Evolutionary conservation across 2,329 filamentous ascomycete species (phyloP), one percentile per base, ranked within the genome.

Genomic region (Truncatella angustata): DNA sequence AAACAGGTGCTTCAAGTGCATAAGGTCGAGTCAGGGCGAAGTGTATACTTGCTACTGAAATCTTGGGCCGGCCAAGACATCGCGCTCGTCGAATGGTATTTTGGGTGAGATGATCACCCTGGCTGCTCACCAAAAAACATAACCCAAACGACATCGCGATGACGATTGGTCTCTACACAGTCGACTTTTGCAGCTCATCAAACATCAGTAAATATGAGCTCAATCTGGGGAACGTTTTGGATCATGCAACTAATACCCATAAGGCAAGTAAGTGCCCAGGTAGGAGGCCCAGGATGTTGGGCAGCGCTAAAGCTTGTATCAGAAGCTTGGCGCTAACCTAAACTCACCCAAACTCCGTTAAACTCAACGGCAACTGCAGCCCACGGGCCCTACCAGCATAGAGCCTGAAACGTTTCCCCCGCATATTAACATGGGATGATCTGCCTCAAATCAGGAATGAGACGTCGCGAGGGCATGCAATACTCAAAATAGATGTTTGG

Each of bases 401-500:
- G 7, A 32, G 45, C 21, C 37, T 49, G 45, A 49, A 49, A 49
- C 34, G 16, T 21, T 14, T 24, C 14, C 30, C 28, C 45, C 34
- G n/a, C 24, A 36, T n/a, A 11, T 49, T 6, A 14, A n/a, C 21
- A 24, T 32, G 30, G 28, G 45, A 37, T 49, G 20, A 36, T 37
- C 20, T 43, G 40, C 40, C 21, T 43, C 40, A 43, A 23, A 26
- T 43, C 40, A 28, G 28, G 23, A 24, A 16, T 50, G 47, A 50
- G 47, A 50, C 47, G 47, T 50, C 47, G 35, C 47, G 14, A 50
- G 30, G 44, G 28, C 44, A 24, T 43, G n/a, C 11, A 21, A 24
- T 12, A 36, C 30, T 34, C 20, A 9, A 49, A 49, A 49, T 49
- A 49, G 45, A 39, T 37, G 18, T 30, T 42, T 42, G 21, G 28